Percentiles rank a stretch among this genome's conserved stretches.
phyloP scores from a whole-genome alignment of 1,284 basidiomycete genomes.

The Takashimella tepidaria region DNA sequence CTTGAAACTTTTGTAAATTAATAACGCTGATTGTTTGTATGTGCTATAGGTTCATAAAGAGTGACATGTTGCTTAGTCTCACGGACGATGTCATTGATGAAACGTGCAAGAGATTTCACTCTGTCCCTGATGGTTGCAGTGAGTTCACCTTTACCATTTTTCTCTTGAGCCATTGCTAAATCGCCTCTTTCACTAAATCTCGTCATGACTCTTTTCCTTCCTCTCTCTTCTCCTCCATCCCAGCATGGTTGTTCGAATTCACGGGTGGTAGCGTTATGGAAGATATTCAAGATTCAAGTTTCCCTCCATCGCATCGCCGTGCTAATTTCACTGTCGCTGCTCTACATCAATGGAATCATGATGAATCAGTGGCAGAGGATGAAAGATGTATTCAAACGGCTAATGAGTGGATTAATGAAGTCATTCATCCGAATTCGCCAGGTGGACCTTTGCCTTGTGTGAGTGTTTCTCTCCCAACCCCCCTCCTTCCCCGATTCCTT shows the following conservation, averaged over 20 bases:
- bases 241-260: conserved; percentile 85
- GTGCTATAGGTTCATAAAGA: conserved; percentile 69
- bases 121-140: conserved; percentile 83
- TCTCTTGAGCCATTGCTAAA: too few relatives aligned
- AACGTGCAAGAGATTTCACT: conserved; percentile 71
- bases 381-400: conserved; percentile 70
- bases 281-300: conserved; percentile 64
- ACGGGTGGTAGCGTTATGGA: conserved; percentile 68
- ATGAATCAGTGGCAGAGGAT: conserved; percentile 58
- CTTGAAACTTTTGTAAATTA: not conserved
- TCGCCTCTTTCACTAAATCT: too few relatives aligned
- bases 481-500: too few relatives aligned
- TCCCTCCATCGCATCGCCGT: conserved; percentile 69
- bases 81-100: conserved; percentile 79
- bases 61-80: conserved; percentile 67
- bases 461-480: conserved; percentile 39
- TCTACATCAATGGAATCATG: conserved; percentile 85
- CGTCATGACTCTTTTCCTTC: too few relatives aligned
- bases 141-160: conserved; percentile 49
- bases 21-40: not conserved
- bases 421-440: conserved; percentile 60
- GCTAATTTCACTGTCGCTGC: conserved; percentile 80
- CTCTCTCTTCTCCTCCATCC: too few relatives aligned
- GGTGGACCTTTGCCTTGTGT: conserved; percentile 80
- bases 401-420: conserved; percentile 75